A percentile compares a stretch with the other conserved stretches of the same genome.
Evolutionary conservation across 768 basidiomycete genomes (phyloP).

Genomic region (Tylopilus intermedius): DNA sequence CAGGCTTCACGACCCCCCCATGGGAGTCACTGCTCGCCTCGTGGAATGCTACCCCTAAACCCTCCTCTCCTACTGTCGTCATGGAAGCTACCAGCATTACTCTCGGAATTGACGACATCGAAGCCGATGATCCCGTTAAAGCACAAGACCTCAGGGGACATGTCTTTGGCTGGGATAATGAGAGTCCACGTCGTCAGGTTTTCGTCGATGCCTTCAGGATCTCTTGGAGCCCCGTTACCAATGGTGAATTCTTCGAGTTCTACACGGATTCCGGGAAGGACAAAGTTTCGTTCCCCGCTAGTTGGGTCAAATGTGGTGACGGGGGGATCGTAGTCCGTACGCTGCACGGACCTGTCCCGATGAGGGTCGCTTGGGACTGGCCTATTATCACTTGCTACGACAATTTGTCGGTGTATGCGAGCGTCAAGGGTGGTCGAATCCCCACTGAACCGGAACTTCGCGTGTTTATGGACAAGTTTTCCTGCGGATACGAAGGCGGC

Average conservation of each 20-base stretch:
- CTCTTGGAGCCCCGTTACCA: conserved; percentile 83
- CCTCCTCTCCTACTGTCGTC: conserved; percentile 41
- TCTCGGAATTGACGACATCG: conserved; percentile 81
- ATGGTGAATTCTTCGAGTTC: conserved; percentile 77
- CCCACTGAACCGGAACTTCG: conserved; percentile 88
- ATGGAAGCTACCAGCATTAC: conserved; percentile 56
- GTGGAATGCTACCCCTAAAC: conserved; percentile 45
- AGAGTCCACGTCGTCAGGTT: conserved; percentile 64
- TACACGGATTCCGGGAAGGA: conserved; percentile 44
- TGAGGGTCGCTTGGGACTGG: conserved; percentile 79
- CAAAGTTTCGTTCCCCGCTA: conserved; percentile 32
- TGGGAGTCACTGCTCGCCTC: conserved; percentile 53
- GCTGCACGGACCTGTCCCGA: conserved; percentile 76
- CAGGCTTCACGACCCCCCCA: conserved; percentile 65
- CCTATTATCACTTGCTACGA: conserved; percentile 77
- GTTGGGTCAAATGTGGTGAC: conserved; percentile 18
- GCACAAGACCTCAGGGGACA: conserved; percentile 45
- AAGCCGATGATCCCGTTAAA: conserved; percentile 54
- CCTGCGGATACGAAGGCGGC: conserved; percentile 69
- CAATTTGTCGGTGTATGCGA: conserved; percentile 75
- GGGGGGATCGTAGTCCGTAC: conserved; percentile 61
- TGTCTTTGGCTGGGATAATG: conserved; percentile 94
- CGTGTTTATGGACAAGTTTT: conserved; percentile 70
- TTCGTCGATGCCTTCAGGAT: conserved; percentile 67
- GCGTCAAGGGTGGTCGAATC: conserved; percentile 84